A percentile compares a stretch with the other conserved stretches of the same genome.
phyloP scores from a whole-genome alignment of 345 rosid genomes.

The Triadica sebifera region DNA sequence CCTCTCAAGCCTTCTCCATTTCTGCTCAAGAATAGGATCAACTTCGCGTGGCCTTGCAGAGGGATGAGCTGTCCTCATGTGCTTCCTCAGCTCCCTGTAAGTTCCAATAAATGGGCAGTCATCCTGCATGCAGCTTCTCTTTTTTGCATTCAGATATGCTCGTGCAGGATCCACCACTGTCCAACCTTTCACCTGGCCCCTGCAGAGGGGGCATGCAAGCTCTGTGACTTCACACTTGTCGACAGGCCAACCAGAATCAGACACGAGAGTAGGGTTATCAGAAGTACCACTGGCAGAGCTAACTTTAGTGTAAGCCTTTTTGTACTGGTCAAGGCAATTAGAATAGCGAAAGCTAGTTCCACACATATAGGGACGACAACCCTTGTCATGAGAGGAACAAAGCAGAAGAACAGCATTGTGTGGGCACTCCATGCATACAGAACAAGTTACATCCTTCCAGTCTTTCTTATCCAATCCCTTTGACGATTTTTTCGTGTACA shows the following conservation, averaged over 20 bases:
- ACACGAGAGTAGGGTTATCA: constrained; percentile 27
- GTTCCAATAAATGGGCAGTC: constrained; percentile 67
- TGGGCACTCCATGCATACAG: constrained; percentile 97
- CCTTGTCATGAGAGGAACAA: constrained; percentile 95
- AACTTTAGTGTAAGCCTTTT: constrained; percentile 71
- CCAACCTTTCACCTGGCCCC: constrained; percentile 98
- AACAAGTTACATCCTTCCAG: constrained; percentile 83
- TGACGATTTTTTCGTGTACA: constrained; percentile 42
- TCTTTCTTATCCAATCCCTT: constrained; percentile 62
- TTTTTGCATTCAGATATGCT: constrained; percentile 63
- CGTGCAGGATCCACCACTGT: constrained; percentile 90
- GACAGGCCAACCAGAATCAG: constrained; percentile 33
- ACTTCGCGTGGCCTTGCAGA: constrained; percentile 75
- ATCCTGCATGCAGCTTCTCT: constrained; percentile 94
- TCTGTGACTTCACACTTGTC: constrained; percentile 57
- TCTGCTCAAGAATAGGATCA: constrained; percentile 79
- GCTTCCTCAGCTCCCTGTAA: constrained; percentile 88
- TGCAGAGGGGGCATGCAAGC: constrained; percentile 89
- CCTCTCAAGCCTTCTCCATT: constrained; percentile 74
- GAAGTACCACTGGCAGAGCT: constrained; percentile 36
- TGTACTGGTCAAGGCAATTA: constrained; percentile 91
- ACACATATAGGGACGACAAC: constrained; percentile 98
- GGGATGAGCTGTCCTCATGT: constrained; percentile 79
- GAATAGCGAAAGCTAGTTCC: constrained; percentile 95
- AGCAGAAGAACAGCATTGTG: constrained; percentile 97